These are phyloP conservation scores for Apiotrichum akiyoshidainum DNA, from an alignment of 1,284 basidiomycete species.

Conservation along the genomic window DNA sequence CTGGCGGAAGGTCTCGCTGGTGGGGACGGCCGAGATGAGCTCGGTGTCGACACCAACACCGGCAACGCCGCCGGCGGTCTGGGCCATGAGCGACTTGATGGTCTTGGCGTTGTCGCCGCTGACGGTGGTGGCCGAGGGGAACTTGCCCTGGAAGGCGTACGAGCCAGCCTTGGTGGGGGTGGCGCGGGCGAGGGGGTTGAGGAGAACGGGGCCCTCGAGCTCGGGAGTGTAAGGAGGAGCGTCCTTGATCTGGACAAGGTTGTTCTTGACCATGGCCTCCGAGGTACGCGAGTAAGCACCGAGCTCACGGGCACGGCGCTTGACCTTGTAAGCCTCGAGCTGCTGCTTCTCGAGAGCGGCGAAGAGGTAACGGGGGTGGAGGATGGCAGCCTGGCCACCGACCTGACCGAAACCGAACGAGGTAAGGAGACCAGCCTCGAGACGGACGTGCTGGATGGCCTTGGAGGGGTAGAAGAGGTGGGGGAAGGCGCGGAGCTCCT, in stretches of 20 bases:
- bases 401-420: conserved; percentile 99
- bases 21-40: conserved; percentile 87
- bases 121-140: conserved; percentile 57
- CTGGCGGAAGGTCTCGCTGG: conserved; percentile 80
- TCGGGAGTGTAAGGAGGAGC: conserved; percentile 85
- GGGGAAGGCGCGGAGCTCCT: conserved; percentile 83
- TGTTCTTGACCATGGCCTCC: conserved; percentile 88
- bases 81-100: conserved; percentile 54
- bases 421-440: conserved; percentile 87
- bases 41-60: conserved; percentile 57
- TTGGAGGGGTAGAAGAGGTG: conserved; percentile 97
- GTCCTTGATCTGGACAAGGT: conserved; percentile 93
- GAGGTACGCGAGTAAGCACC: conserved; percentile 89
- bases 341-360: conserved; percentile 70
- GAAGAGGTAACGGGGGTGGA: conserved; percentile 89
- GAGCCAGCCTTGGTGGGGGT: conserved; percentile 81
- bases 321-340: conserved; percentile 71
- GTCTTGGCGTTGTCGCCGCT: conserved; percentile 68
- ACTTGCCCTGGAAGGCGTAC: conserved; percentile 70
- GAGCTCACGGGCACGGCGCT: conserved; percentile 67
- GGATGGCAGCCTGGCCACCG: conserved; percentile 81
- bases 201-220: conserved; percentile 78
- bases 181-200: conserved; percentile 89
- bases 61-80: conserved; percentile 24
- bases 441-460: conserved; percentile 86